Evolutionary conservation across 192 early-diverging fungal species (phyloP).

Genomic region (Coemansia nantahalensis): DNA sequence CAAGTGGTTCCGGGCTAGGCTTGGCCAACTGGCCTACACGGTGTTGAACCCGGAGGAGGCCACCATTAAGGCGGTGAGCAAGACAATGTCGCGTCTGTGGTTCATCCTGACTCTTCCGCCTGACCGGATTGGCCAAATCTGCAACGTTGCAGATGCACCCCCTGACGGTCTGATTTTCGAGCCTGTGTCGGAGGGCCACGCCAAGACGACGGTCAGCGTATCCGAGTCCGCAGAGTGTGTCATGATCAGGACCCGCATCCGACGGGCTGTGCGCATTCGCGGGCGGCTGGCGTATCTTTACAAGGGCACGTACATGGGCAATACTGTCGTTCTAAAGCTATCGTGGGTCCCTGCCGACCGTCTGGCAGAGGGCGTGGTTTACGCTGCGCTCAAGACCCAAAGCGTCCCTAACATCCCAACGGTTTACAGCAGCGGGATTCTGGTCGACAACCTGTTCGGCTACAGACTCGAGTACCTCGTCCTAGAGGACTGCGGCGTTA

Average conservation of each 20-base stretch:
- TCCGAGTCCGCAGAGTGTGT: too few species aligned
- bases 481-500: conserved; percentile 8
- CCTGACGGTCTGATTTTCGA: too few species aligned
- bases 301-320: background rate
- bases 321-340: background rate
- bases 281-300: conserved; percentile 1
- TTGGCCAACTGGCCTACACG: conserved; percentile 1
- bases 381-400: background rate
- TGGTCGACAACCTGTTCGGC: conserved; percentile 2
- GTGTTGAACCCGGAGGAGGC: background rate
- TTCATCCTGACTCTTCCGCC: background rate
- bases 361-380: conserved; percentile 12
- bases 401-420: background rate
- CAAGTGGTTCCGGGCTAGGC: background rate
- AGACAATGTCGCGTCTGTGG: background rate
- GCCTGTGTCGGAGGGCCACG: too few species aligned
- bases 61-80: too few species aligned
- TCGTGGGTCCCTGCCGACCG: conserved; percentile 1
- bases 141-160: background rate
- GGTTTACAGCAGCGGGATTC: background rate
- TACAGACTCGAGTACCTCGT: conserved; percentile 12
- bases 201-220: too few species aligned
- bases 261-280: background rate
- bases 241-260: too few species aligned
- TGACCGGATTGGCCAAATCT: conserved; percentile 1